phyloP scores from a whole-genome alignment of 495 filamentous ascomycete species.

The Penicillium ochrochloron region DNA sequence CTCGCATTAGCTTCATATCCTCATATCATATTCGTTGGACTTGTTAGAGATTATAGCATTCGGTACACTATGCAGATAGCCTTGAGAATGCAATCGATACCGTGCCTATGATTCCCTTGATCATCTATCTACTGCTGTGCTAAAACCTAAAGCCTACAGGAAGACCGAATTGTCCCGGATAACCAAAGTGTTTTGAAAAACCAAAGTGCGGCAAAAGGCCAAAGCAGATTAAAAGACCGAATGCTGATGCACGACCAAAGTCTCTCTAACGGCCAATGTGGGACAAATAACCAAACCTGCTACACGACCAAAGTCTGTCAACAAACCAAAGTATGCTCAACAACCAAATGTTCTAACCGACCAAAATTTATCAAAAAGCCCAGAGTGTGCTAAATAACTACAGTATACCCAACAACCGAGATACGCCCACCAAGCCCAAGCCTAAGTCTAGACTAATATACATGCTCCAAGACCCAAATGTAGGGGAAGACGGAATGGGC shows the following conservation, averaged over 20 bases:
- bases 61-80: not conserved
- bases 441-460: too few relatives aligned
- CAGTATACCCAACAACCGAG: too few relatives aligned
- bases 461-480: too few relatives aligned
- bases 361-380: not conserved
- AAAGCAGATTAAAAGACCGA: too few relatives aligned
- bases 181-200: not conserved
- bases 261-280: too few relatives aligned
- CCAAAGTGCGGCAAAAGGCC: not conserved
- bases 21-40: not conserved
- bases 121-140: not conserved
- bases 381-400: not conserved
- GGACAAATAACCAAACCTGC: too few relatives aligned
- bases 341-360: not conserved
- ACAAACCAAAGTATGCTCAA: not conserved
- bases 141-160: not conserved
- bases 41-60: not conserved
- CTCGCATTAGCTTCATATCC: not conserved
- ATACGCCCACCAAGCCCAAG: too few relatives aligned
- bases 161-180: not conserved
- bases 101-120: not conserved
- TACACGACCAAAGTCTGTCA: too few relatives aligned
- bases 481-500: too few relatives aligned
- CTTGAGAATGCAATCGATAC: not conserved
- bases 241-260: too few relatives aligned